Evolutionary conservation across 148 eudicot species (phyloP).

Genomic region (Pouteria glomerata): DNA sequence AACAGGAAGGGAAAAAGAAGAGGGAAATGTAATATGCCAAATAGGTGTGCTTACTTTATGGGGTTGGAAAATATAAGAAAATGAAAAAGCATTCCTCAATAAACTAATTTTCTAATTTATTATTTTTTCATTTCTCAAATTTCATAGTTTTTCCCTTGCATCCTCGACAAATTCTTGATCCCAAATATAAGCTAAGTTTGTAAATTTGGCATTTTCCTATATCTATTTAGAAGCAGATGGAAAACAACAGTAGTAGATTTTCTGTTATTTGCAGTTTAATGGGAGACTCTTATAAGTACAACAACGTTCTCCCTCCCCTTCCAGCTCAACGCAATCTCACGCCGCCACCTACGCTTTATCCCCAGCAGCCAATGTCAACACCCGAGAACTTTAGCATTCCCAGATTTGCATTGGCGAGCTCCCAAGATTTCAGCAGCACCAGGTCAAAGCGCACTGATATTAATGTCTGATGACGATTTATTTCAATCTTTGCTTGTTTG

Average conservation of each 20-base stretch:
- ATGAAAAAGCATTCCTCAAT: too few relatives aligned
- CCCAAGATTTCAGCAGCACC: conserved; percentile 48
- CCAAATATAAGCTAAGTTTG: too few relatives aligned
- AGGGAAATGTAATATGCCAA: too few relatives aligned
- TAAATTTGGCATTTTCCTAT: too few relatives aligned
- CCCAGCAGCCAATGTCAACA: conserved; percentile 80
- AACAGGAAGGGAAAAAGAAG: too few relatives aligned
- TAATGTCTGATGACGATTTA: conserved; percentile 51
- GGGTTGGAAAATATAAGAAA: too few relatives aligned
- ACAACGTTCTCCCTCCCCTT: conserved; percentile 70
- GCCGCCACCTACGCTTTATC: conserved; percentile 89
- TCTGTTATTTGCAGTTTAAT: conserved; percentile 35
- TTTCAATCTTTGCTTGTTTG: not conserved
- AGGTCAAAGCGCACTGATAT: conserved; percentile 83
- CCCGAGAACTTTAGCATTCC: conserved; percentile 59
- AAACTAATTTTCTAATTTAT: too few relatives aligned
- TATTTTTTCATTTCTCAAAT: too few relatives aligned
- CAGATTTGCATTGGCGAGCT: conserved; percentile 42
- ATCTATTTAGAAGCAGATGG: not conserved
- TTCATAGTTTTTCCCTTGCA: too few relatives aligned
- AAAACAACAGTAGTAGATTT: not conserved
- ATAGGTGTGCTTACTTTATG: too few relatives aligned
- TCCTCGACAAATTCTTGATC: too few relatives aligned
- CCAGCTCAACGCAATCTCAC: conserved; percentile 87
- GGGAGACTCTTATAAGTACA: conserved; percentile 69